These are phyloP conservation scores for Cladobotryum mycophilum DNA, from an alignment of 2,329 filamentous ascomycete genomes.

Conservation along the genomic window DNA sequence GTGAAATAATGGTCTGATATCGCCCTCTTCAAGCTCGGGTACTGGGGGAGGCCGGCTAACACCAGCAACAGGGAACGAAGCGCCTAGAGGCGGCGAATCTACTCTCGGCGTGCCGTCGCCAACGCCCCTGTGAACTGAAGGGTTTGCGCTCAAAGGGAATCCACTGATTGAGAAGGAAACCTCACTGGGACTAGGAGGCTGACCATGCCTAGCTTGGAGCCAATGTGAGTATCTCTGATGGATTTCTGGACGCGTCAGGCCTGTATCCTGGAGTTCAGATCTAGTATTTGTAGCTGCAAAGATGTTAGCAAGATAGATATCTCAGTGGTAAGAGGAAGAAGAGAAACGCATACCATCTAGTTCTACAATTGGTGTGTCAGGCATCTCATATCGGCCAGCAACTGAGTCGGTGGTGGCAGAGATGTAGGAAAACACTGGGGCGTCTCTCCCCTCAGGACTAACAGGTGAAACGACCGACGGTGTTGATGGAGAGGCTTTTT, in stretches of 20 bases:
- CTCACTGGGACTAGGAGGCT: constrained; percentile 12
- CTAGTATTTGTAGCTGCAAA: constrained; percentile 31
- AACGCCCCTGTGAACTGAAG: not conserved
- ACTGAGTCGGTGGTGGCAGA: constrained; percentile 3
- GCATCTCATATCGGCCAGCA: constrained; percentile 33
- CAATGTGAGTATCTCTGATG: constrained; percentile 29
- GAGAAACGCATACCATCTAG: constrained; percentile 35
- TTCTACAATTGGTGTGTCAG: constrained; percentile 39
- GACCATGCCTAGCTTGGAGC: constrained; percentile 12
- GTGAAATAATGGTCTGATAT: not conserved
- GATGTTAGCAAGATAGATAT: not conserved
- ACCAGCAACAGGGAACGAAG: not conserved
- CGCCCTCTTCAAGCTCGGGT: constrained; percentile 2
- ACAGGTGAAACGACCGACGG: constrained; percentile 36
- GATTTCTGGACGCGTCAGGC: constrained; percentile 34
- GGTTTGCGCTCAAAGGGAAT: not conserved
- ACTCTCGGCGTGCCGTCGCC: constrained; percentile 3
- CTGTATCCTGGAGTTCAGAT: constrained; percentile 41
- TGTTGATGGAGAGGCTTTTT: constrained; percentile 40
- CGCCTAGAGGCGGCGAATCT: constrained; percentile 1
- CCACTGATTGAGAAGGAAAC: constrained; percentile 2
- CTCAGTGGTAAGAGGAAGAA: not conserved
- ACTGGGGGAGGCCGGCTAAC: constrained; percentile 4
- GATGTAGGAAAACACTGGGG: constrained; percentile 13
- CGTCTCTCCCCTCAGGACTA: constrained; percentile 35